These are phyloP conservation scores for Cylindrotheca fusiformis DNA, from an alignment of 108 stramenopile genomes.

Conservation along the genomic window DNA sequence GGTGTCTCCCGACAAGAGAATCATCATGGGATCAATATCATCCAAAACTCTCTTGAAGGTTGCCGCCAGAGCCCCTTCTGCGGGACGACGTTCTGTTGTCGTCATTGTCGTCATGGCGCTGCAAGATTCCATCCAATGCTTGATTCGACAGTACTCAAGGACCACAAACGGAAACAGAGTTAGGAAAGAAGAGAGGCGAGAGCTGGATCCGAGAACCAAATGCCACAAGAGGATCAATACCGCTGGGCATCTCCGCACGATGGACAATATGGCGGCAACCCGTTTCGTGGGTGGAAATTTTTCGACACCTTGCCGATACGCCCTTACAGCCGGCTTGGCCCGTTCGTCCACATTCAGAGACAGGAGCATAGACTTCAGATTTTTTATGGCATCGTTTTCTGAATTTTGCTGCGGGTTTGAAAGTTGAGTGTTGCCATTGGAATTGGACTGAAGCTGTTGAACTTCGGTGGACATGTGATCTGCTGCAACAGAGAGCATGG, in stretches of 20 bases:
- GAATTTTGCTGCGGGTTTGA: neutral
- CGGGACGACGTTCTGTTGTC: neutral
- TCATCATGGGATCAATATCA: conserved; percentile 35
- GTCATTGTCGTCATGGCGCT: neutral
- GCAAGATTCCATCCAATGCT: conserved; percentile 27
- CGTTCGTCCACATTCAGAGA: conserved; percentile 39
- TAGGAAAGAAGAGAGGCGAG: conserved; percentile 3
- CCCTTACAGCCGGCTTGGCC: conserved; percentile 41
- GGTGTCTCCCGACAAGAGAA: conserved; percentile 29
- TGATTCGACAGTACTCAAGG: conserved; percentile 28
- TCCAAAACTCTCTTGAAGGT: too few relatives aligned
- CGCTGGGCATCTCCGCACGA: conserved; percentile 36
- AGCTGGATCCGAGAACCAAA: neutral
- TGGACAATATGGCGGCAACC: conserved; percentile 23
- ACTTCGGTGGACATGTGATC: conserved; percentile 55
- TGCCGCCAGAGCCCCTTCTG: neutral
- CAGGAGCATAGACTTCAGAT: conserved; percentile 29
- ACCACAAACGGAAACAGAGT: conserved; percentile 30
- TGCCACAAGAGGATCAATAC: conserved; percentile 19
- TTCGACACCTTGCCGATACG: conserved; percentile 40
- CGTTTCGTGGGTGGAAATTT: conserved; percentile 34
- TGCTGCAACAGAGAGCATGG: conserved; percentile 43
- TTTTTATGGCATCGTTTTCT: conserved; percentile 6
- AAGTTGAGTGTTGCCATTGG: conserved; percentile 3
- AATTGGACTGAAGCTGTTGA: conserved; percentile 23